Conservation (phyloP, 164 flowering plant genomes). For the Aristolochia contorta region DNA sequence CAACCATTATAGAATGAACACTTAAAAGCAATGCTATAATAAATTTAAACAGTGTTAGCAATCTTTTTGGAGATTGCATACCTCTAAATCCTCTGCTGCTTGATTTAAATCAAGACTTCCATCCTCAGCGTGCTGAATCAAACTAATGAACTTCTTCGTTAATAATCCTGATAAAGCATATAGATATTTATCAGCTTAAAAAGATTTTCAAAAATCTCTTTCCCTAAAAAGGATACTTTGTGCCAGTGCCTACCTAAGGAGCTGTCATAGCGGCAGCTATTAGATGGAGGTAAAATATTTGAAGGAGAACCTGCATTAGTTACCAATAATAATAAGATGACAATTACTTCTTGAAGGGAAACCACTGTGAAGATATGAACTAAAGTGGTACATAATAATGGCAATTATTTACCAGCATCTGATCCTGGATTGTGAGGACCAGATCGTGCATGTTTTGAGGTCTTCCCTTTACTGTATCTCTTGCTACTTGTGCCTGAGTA, state of each 20-base stretch:
- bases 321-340: background rate
- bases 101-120: constrained; percentile 86
- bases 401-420: constrained; percentile 20
- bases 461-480: constrained; percentile 21
- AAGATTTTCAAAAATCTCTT: background rate
- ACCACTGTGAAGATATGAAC: background rate
- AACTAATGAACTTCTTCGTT: constrained; percentile 82
- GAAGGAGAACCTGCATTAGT: constrained; percentile 16
- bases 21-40: background rate
- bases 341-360: background rate
- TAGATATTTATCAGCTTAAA: background rate
- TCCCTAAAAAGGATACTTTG: background rate
- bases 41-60: background rate
- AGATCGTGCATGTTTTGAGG: constrained; percentile 18
- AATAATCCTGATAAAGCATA: constrained; percentile 46
- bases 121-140: constrained; percentile 89
- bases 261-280: constrained; percentile 48
- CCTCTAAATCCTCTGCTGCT: constrained; percentile 86
- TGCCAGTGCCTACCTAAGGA: constrained; percentile 34
- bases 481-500: constrained; percentile 11
- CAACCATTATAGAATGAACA: background rate
- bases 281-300: constrained; percentile 20
- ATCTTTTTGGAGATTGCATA: constrained; percentile 12
- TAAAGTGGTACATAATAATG: background rate
- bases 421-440: constrained; percentile 17